Evolutionary conservation across 2,329 filamentous ascomycete species (phyloP).

Genomic region (Graphilbum fragrans): DNA sequence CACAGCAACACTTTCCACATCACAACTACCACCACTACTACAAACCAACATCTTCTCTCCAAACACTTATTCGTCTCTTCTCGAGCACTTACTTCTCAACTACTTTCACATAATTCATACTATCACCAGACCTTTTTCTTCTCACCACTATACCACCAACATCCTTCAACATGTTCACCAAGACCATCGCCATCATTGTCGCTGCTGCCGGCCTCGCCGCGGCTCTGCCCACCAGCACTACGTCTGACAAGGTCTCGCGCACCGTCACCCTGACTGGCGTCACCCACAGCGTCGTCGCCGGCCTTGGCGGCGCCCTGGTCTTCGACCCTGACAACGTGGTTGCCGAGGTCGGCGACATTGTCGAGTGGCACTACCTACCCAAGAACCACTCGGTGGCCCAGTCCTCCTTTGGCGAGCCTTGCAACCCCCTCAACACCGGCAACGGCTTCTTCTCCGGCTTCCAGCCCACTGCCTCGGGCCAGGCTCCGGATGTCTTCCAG

Average conservation of each 20-base stretch:
- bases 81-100: too few relatives aligned
- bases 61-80: too few relatives aligned
- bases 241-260: constrained; percentile 14
- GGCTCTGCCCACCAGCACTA: constrained; percentile 19
- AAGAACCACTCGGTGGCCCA: constrained; percentile 26
- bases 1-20: constrained; percentile 1
- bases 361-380: constrained; percentile 44
- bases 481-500: constrained; percentile 30
- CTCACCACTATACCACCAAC: background rate
- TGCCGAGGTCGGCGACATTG: constrained; percentile 33
- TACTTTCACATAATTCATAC: background rate
- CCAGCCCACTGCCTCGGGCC: constrained; percentile 19
- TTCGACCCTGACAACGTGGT: constrained; percentile 39
- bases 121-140: constrained; percentile 1
- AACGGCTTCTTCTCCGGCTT: constrained; percentile 33
- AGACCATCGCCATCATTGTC: constrained; percentile 11
- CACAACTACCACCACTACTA: too few relatives aligned
- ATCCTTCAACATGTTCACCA: constrained; percentile 8
- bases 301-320: constrained; percentile 25
- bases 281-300: constrained; percentile 33
- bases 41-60: too few relatives aligned
- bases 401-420: constrained; percentile 29
- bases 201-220: constrained; percentile 16
- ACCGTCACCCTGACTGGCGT: constrained; percentile 24
- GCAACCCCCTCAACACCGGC: constrained; percentile 24